Conservation (phyloP, 1,284 basidiomycete species). For the Cystobasidium slooffiae region DNA sequence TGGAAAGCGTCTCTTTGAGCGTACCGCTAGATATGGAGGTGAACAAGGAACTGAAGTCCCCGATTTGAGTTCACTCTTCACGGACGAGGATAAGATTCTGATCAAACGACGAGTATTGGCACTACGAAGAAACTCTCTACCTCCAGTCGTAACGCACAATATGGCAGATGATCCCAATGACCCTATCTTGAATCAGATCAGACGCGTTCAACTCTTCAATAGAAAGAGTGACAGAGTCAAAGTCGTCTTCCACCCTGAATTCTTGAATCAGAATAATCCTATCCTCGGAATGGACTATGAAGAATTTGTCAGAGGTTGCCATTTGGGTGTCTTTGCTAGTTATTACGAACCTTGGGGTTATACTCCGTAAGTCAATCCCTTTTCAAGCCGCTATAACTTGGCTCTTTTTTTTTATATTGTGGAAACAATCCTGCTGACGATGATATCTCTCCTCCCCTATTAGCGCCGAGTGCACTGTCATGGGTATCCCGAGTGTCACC, state of each 20-base stretch:
- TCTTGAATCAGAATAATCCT: conserved; percentile 96
- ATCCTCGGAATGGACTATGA: conserved; percentile 97
- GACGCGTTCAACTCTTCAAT: conserved; percentile 92
- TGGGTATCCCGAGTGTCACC: conserved; percentile 96
- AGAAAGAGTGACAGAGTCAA: conserved; percentile 81
- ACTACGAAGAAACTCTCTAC: conserved; percentile 88
- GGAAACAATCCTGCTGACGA: too few relatives aligned
- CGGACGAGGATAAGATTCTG: conserved; percentile 89
- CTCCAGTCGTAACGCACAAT: conserved; percentile 95
- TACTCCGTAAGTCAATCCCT: conserved; percentile 30
- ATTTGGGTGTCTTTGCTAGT: conserved; percentile 95
- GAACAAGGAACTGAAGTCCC: conserved; percentile 74
- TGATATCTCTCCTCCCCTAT: background rate
- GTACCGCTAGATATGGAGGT: conserved; percentile 89
- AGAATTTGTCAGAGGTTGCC: conserved; percentile 97
- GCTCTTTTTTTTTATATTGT: too few relatives aligned
- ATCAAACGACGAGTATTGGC: conserved; percentile 96
- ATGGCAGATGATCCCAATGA: conserved; percentile 92
- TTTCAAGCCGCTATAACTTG: background rate
- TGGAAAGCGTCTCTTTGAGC: conserved; percentile 88
- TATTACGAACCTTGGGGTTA: conserved; percentile 76
- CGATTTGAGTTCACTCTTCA: conserved; percentile 75
- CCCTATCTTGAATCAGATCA: conserved; percentile 92
- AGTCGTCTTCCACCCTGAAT: conserved; percentile 98
- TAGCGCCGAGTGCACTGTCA: conserved; percentile 67